Conservation (phyloP, 2,329 filamentous ascomycete species). For the Albophoma yamanashiensis region DNA sequence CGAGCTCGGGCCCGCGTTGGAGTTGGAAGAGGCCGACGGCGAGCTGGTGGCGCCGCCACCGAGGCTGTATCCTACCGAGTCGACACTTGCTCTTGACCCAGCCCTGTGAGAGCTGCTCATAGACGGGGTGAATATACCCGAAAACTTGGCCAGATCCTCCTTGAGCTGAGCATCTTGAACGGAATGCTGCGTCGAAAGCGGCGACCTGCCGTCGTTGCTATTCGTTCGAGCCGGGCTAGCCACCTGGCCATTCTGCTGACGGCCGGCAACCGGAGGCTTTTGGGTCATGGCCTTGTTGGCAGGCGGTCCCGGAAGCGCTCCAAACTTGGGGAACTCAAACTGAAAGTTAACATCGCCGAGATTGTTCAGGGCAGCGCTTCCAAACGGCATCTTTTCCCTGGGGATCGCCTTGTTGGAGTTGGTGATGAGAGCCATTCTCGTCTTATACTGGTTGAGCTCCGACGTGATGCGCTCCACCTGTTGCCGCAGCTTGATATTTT, state of each 20-base stretch:
- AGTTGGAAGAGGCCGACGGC: slow-evolving; percentile 52
- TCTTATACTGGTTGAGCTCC: slow-evolving; percentile 84
- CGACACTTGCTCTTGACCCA: slow-evolving; percentile 38
- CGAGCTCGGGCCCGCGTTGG: slow-evolving; percentile 47
- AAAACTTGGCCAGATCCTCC: slow-evolving; percentile 43
- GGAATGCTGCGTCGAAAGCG: slow-evolving; percentile 8
- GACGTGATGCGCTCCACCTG: slow-evolving; percentile 79
- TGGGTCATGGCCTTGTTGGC: slow-evolving; percentile 14
- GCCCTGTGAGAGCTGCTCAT: slow-evolving; percentile 33
- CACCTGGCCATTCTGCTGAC: slow-evolving; percentile 12
- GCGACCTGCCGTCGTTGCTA: slow-evolving; percentile 12
- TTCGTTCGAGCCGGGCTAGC: slow-evolving; percentile 19
- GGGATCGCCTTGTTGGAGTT: slow-evolving; percentile 18
- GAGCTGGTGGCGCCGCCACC: slow-evolving; percentile 49
- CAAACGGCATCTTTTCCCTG: slow-evolving; percentile 30
- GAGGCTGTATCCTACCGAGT: slow-evolving; percentile 36
- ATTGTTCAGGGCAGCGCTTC: slow-evolving; percentile 42
- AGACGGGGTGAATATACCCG: slow-evolving; percentile 49
- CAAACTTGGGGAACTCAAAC: slow-evolving; percentile 95
- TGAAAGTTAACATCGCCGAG: slow-evolving; percentile 73
- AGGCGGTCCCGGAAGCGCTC: slow-evolving; percentile 49
- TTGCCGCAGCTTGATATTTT: slow-evolving; percentile 75
- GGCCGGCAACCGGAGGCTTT: slow-evolving; percentile 21
- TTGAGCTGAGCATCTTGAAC: slow-evolving; percentile 20
- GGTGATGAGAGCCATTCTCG: slow-evolving; percentile 57